phyloP scores from a whole-genome alignment of 176 grass and related monocot species.

The Bothriochloa decipiens region DNA sequence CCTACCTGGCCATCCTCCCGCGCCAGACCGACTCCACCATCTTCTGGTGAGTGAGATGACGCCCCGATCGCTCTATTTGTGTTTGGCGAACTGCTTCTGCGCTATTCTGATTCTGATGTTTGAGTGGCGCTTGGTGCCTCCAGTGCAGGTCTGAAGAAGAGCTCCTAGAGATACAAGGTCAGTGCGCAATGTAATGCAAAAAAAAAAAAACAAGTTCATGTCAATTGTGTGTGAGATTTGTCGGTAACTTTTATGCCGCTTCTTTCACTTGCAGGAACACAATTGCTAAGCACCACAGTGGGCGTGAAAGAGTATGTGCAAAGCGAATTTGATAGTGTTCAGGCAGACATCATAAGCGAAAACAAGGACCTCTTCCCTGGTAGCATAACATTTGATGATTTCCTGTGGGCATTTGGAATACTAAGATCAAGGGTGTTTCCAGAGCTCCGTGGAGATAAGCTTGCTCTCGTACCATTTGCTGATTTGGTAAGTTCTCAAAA shows the following conservation, averaged over 20 bases:
- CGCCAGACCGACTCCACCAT: conserved; percentile 80
- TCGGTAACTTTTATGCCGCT: background rate
- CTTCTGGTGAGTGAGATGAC: conserved; percentile 71
- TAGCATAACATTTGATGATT: conserved; percentile 70
- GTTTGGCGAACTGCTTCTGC: conserved; percentile 35
- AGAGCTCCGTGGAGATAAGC: conserved; percentile 79
- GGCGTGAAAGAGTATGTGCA: conserved; percentile 89
- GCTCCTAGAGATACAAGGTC: conserved; percentile 93
- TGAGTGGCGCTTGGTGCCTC: conserved; percentile 61
- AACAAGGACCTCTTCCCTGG: conserved; percentile 76
- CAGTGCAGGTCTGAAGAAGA: conserved; percentile 99
- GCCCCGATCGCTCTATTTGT: background rate
- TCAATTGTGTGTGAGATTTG: background rate
- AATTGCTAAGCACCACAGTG: conserved; percentile 83
- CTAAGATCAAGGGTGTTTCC: conserved; percentile 92
- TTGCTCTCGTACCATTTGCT: conserved; percentile 92
- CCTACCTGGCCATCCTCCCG: conserved; percentile 82
- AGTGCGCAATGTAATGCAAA: background rate
- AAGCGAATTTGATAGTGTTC: conserved; percentile 71
- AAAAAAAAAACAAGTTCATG: background rate
- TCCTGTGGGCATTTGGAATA: conserved; percentile 89
- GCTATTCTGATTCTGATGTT: background rate
- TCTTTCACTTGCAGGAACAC: conserved; percentile 65
- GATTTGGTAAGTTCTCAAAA: conserved; percentile 69
- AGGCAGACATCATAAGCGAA: conserved; percentile 63